These are phyloP conservation scores for Tylopilus subfusipes DNA, from an alignment of 768 basidiomycete genomes.

Conservation along the genomic window DNA sequence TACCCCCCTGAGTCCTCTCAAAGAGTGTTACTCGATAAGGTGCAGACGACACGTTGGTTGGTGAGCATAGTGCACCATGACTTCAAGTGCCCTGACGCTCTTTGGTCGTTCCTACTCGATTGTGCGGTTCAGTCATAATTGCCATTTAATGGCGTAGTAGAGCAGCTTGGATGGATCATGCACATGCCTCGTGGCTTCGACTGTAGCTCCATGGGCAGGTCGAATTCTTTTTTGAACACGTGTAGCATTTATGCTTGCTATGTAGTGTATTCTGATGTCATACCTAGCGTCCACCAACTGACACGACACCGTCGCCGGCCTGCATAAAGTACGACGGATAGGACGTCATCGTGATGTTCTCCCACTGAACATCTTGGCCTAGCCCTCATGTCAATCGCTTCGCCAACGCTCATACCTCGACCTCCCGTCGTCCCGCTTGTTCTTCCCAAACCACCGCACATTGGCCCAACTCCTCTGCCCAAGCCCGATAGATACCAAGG, in stretches of 20 bases:
- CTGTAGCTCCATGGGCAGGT: not conserved
- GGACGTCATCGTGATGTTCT: too few relatives aligned
- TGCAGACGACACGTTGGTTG: constrained; percentile 79
- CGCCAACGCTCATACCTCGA: constrained; percentile 72
- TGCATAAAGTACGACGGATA: too few relatives aligned
- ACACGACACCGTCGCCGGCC: too few relatives aligned
- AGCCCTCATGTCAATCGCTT: constrained; percentile 46
- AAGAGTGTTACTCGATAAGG: constrained; percentile 64
- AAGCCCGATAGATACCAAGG: constrained; percentile 47
- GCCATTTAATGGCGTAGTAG: not conserved
- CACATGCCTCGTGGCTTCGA: not conserved
- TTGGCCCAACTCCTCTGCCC: constrained; percentile 60
- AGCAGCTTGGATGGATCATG: not conserved
- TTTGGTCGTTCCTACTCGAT: constrained; percentile 82
- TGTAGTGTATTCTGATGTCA: too few relatives aligned
- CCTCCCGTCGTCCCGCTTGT: constrained; percentile 61
- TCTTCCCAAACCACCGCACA: constrained; percentile 62
- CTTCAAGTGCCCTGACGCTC: constrained; percentile 69
- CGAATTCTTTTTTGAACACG: too few relatives aligned
- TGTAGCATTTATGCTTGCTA: too few relatives aligned
- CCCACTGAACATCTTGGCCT: too few relatives aligned
- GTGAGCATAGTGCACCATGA: constrained; percentile 93
- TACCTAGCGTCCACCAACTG: too few relatives aligned
- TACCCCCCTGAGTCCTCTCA: constrained; percentile 75
- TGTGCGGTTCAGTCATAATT: not conserved